These are phyloP conservation scores for Nemania sp. DNA, from an alignment of 2,329 filamentous ascomycete species.

Conservation along the genomic window DNA sequence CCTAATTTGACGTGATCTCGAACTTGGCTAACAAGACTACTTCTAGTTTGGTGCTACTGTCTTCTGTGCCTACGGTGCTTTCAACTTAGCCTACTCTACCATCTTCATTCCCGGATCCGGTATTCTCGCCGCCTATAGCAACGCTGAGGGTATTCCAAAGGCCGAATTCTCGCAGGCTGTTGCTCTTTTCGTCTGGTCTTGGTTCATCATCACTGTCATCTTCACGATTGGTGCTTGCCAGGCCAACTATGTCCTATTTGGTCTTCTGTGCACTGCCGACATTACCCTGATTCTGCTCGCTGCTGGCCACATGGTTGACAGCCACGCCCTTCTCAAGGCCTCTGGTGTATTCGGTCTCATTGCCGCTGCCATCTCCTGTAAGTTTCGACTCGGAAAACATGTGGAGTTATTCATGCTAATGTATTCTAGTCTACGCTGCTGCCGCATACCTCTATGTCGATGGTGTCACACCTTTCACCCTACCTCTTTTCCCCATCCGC, in stretches of 20 bases:
- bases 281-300: constrained; percentile 45
- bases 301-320: constrained; percentile 41
- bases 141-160: constrained; percentile 45
- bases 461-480: constrained; percentile 42
- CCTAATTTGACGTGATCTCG: neutral
- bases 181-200: constrained; percentile 46
- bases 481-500: constrained; percentile 45
- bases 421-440: constrained; percentile 39
- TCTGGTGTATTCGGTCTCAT: constrained; percentile 45
- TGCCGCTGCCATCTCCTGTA: constrained; percentile 41
- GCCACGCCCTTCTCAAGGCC: constrained; percentile 39
- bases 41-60: constrained; percentile 53
- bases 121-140: constrained; percentile 54
- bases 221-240: constrained; percentile 47
- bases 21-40: constrained; percentile 19
- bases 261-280: constrained; percentile 42
- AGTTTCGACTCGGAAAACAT: constrained; percentile 17
- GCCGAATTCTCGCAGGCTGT: constrained; percentile 46
- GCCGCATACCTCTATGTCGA: constrained; percentile 43
- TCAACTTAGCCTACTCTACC: constrained; percentile 55
- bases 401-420: constrained; percentile 19
- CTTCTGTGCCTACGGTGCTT: constrained; percentile 55
- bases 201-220: constrained; percentile 47
- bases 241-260: constrained; percentile 42
- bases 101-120: constrained; percentile 55